Percentiles rank a stretch among this genome's conserved stretches.
phyloP scores from a whole-genome alignment of 495 filamentous ascomycete genomes.

The Trichoderma virens region DNA sequence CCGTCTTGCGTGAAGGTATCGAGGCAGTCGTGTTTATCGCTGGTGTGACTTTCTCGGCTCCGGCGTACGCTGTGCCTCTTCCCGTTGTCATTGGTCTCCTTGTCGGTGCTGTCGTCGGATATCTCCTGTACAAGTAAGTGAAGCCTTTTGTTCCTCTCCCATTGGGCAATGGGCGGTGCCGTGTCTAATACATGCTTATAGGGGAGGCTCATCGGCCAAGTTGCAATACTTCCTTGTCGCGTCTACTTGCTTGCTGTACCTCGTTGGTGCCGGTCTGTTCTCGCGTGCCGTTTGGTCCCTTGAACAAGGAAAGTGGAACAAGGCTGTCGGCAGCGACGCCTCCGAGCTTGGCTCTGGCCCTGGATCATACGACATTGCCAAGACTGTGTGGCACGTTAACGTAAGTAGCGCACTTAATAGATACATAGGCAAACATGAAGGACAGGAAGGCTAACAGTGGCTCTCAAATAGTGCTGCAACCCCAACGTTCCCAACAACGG shows the following conservation, averaged over 20 bases:
- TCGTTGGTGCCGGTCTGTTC: slow-evolving; percentile 79
- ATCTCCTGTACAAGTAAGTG: slow-evolving; percentile 68
- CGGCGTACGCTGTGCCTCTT: slow-evolving; percentile 65
- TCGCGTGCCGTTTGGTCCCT: slow-evolving; percentile 70
- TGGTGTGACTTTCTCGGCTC: slow-evolving; percentile 68
- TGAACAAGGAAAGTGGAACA: slow-evolving; percentile 57
- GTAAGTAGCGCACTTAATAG: no score
- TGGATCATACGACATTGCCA: slow-evolving; percentile 78
- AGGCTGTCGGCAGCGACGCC: slow-evolving; percentile 61
- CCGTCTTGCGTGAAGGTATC: slow-evolving; percentile 73
- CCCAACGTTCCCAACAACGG: slow-evolving; percentile 61
- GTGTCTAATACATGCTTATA: slow-evolving; percentile 31
- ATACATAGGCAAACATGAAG: no score
- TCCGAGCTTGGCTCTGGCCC: slow-evolving; percentile 68
- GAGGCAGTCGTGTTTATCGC: slow-evolving; percentile 78
- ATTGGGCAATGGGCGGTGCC: slow-evolving; percentile 32
- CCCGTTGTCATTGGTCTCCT: slow-evolving; percentile 60
- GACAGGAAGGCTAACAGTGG: slow-evolving; percentile 8
- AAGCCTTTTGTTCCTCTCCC: neutral
- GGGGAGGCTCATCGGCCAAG: slow-evolving; percentile 47
- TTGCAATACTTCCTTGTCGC: slow-evolving; percentile 73
- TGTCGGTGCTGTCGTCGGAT: slow-evolving; percentile 58
- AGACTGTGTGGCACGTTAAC: slow-evolving; percentile 89
- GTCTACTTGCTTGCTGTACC: slow-evolving; percentile 78
- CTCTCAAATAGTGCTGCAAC: slow-evolving; percentile 58